Evolutionary conservation across 768 basidiomycete genomes (phyloP), one percentile per base, ranked within the genome.

Genomic region (Podaxis sp.): DNA sequence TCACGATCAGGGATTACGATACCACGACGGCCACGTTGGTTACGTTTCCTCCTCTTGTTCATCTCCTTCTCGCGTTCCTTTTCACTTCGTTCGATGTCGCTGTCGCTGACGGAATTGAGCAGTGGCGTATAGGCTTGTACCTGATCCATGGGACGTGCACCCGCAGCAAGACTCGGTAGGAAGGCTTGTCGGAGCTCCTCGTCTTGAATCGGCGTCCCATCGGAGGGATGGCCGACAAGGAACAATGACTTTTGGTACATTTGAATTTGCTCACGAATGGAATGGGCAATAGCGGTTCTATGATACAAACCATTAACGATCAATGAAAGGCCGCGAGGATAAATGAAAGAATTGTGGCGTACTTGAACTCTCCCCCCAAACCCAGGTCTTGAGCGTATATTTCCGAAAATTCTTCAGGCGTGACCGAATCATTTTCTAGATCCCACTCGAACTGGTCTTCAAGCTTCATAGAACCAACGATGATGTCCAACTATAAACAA

Each of bases 361-460:
- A 95, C 94, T 83, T 89, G 81, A 99, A 99, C 73, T 99, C 97
- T 7, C 95, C 93, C 28, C 84, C 84, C 26, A 99, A 76, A 4
- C 97, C 97, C 24, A 99, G 77, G 67, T 99, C 97, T 22, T 85
- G 84, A 1, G 87, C 79, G 71, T 97, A 96, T 0, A 89, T 82
- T 65, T 91, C 89, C 6, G 97, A 94, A 74, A 99, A 99, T 26
- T 90, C 87, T 75, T 99, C 97, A 0, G 96, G 96, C 0, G 89
- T 90, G 2, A 92, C 89, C 52, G 83, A 80, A 22, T 79, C 76
- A 61, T 91, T 94, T 67, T 89, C 89, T 40, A 98, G 75, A 73
- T 99, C 96, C 97, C 97, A 99, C 72, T 99, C 97, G 70, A 99
- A 96, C 70, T 95, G 92, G 75, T 99, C 97, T 61, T 94, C 92